Percentiles rank a stretch among this genome's conserved stretches.
These are phyloP conservation scores for Pestalotiopsis sp. DNA, from an alignment of 2,329 filamentous ascomycete species.

Conservation along the genomic window DNA sequence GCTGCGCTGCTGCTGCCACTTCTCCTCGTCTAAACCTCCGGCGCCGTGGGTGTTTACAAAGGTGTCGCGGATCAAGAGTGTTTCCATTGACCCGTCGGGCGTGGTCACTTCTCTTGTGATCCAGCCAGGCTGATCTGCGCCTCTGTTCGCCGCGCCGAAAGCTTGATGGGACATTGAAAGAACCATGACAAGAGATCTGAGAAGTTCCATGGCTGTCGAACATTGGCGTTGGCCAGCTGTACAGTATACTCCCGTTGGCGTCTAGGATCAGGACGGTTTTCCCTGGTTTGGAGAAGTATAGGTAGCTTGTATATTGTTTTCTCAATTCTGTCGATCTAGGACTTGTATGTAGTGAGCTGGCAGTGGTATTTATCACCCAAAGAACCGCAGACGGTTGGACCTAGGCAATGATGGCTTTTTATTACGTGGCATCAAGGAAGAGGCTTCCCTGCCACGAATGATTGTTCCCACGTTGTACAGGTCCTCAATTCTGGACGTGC, in stretches of 20 bases:
- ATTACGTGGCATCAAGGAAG: neutral
- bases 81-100: conserved; percentile 3
- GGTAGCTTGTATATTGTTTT: too few relatives aligned
- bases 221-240: too few relatives aligned
- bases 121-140: neutral
- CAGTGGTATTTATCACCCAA: too few relatives aligned
- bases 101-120: conserved; percentile 6
- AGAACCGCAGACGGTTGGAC: neutral
- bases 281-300: too few relatives aligned
- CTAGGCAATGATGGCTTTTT: neutral
- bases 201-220: neutral
- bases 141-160: neutral
- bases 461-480: neutral
- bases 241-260: too few relatives aligned
- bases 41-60: neutral
- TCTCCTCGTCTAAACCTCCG: neutral
- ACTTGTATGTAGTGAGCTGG: too few relatives aligned
- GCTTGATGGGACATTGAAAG: neutral
- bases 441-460: neutral
- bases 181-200: neutral
- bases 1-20: neutral
- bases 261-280: too few relatives aligned
- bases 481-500: neutral
- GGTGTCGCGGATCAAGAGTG: conserved; percentile 6
- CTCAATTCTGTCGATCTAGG: too few relatives aligned